Evolutionary conservation across 768 basidiomycete species (phyloP).

Genomic region (Cystoderma amianthinum): DNA sequence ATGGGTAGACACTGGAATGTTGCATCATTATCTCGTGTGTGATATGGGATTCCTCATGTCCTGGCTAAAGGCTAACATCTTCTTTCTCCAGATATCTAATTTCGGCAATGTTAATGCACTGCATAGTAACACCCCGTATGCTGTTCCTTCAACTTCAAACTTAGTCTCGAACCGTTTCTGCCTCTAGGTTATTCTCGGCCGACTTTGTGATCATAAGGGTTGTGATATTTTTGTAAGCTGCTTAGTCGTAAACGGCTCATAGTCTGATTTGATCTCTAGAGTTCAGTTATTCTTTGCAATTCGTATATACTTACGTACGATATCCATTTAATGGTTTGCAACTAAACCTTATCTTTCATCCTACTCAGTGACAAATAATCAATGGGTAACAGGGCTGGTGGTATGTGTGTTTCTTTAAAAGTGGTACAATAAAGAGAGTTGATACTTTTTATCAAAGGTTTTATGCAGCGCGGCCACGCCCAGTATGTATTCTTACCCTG

Average conservation of each 20-base stretch:
- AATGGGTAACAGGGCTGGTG: neutral
- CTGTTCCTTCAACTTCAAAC: neutral
- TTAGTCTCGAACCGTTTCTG: neutral
- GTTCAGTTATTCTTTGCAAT: neutral
- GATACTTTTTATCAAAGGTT: neutral
- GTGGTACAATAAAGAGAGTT: neutral
- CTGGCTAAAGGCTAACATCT: too few species aligned
- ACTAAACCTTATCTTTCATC: neutral
- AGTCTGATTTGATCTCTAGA: neutral
- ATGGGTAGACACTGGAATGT: neutral
- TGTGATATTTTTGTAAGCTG: neutral
- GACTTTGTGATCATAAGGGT: neutral
- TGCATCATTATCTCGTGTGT: constrained; percentile 4
- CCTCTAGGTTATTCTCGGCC: neutral
- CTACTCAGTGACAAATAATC: neutral
- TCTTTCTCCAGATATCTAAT: neutral
- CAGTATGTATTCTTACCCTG: neutral
- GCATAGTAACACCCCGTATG: neutral
- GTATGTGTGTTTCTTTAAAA: neutral
- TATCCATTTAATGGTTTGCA: neutral
- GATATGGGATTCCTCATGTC: neutral
- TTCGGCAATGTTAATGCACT: neutral
- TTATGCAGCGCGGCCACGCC: neutral
- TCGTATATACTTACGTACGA: neutral
- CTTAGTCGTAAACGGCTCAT: neutral